Base-by-base conservation (phyloP, 768 basidiomycete species). In the Holtermanniella nyarrowii region DNA sequence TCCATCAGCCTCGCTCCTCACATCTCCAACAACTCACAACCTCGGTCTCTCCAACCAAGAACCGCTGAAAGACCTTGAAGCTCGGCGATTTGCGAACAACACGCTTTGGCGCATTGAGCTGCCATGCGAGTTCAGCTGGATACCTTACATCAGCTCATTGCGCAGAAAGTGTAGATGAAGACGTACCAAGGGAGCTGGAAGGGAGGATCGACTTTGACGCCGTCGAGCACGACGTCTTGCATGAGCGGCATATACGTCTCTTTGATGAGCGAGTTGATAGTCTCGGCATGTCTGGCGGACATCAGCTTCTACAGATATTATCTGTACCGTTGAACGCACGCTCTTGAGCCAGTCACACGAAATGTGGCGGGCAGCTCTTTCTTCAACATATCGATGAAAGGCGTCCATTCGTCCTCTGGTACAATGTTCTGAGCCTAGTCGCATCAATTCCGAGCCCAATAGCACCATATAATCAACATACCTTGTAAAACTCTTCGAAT, bases 41-140 rank as follows among this genome's bases (percentile, higher is more conserved):
- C 75, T 97, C 95, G 0, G 95, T 97, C 74, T 99, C 95, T 57
- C 88, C 91, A 0, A 99, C 93, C 24, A 99, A 76, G 74, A 97
- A 97, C 1, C 85, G 82, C 68, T 97, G 95, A 59, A 99, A 96
- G 65, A 82, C 85, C 63, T 87, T 88, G 76, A 95, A 93, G 63
- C 90, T 86, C 4, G 83, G 82, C 3, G 81, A 81, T 65, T 86
- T 93, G 47, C 95, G 80, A 26, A 99, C 74, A 1, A 85, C 82
- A 49, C 83, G 82, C 70, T 96, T 97, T 7, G 86, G 79, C 1
- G 93, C 84, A 59, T 90, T 87, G 69, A 97, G 81, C 61, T 95
- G 88, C 95, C 95, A 99, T 10, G 87, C 95, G 12, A 95, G 78
- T n/a, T 83, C 83, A 11, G 84, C 84, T 11, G 93, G 90, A 72